Evolutionary conservation across 1,284 basidiomycete species (phyloP), one percentile per base, ranked within the genome.

Genomic region (Irpex lacteus): DNA sequence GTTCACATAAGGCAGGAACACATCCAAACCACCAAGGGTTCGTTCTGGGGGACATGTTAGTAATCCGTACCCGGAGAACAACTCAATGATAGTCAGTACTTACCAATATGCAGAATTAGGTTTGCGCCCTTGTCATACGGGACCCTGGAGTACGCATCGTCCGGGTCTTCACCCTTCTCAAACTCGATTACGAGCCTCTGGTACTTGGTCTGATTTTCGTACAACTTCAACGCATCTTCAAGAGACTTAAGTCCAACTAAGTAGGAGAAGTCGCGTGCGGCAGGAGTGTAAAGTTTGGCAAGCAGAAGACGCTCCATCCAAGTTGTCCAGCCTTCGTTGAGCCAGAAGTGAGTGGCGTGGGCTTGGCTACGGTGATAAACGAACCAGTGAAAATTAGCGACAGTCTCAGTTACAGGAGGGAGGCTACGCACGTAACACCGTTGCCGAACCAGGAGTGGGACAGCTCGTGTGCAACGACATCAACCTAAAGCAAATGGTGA

Each of bases 311-410:
- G 88, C 76, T 99, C 97, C 59, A 95, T 90, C 74, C 96, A 98
- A 0, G 94, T 96, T 38, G 96, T 98, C 91, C 93, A 98, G 38
- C 95, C 88, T 77, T 96, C 95, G 76, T 96, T 96, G 58, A 97
- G 85, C 94, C 94, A 97, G 81, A 96, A 96, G 74, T 94, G 91
- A 2, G 84, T 83, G 3, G 89, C 85, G 64, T 91, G 74, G 0
- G 87, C 85, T 63, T 91, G 89, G 0, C 88, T 90, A 44, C 15
- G 38, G 38, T 15, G 38, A 67, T 7, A 36, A 3, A 36, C 2
- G 5, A 44, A 44, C 4, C 8, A 44, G 4, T 9, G 38, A 44
- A n/a, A n/a, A n/a, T n/a, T n/a, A n/a, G n/a, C n/a, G n/a, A n/a
- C n/a, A n/a, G n/a, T n/a, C n/a, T n/a, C n/a, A n/a, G n/a, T n/a